phyloP scores from a whole-genome alignment of 768 basidiomycete species.

The Agrocybe chaxingu region DNA sequence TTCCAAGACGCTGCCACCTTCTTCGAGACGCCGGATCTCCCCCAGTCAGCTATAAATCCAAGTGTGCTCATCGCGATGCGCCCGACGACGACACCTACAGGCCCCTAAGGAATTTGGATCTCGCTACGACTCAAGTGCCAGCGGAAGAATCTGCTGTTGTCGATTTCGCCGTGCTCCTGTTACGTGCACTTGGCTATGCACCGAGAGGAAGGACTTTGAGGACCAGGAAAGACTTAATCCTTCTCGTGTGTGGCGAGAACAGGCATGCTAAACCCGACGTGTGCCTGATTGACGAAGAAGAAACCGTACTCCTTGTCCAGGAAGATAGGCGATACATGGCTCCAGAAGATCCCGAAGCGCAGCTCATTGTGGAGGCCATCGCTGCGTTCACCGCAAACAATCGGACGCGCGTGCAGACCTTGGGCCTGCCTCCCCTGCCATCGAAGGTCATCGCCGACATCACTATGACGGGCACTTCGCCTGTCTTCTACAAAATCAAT shows the following conservation, averaged over 20 bases:
- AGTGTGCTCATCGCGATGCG: slow-evolving; percentile 5
- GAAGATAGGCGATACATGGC: slow-evolving; percentile 14
- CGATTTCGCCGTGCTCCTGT: slow-evolving; percentile 28
- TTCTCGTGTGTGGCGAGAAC: slow-evolving; percentile 26
- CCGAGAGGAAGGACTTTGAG: slow-evolving; percentile 7
- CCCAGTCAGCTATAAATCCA: slow-evolving; percentile 12
- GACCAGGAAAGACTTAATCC: slow-evolving; percentile 21
- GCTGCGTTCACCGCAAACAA: slow-evolving; percentile 25
- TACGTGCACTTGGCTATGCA: slow-evolving; percentile 21
- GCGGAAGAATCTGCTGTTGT: slow-evolving; percentile 29
- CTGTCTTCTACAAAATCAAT: slow-evolving; percentile 26
- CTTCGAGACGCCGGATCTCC: slow-evolving; percentile 19
- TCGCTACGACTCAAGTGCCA: slow-evolving; percentile 14
- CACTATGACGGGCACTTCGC: slow-evolving; percentile 25
- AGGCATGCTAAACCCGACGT: slow-evolving; percentile 24
- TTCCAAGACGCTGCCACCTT: slow-evolving; percentile 20
- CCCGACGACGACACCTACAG: slow-evolving; percentile 10
- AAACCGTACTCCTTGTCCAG: slow-evolving; percentile 16
- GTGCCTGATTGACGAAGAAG: slow-evolving; percentile 23
- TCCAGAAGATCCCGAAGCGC: slow-evolving; percentile 8
- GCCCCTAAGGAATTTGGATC: slow-evolving; percentile 16
- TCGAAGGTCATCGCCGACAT: slow-evolving; percentile 24
- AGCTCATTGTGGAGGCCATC: slow-evolving; percentile 18
- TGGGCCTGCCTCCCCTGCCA: slow-evolving; percentile 14
- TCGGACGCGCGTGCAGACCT: slow-evolving; percentile 4